These are phyloP conservation scores for Wickerhamiella azymoides DNA, from an alignment of 805 yeast species.

Conservation along the genomic window DNA sequence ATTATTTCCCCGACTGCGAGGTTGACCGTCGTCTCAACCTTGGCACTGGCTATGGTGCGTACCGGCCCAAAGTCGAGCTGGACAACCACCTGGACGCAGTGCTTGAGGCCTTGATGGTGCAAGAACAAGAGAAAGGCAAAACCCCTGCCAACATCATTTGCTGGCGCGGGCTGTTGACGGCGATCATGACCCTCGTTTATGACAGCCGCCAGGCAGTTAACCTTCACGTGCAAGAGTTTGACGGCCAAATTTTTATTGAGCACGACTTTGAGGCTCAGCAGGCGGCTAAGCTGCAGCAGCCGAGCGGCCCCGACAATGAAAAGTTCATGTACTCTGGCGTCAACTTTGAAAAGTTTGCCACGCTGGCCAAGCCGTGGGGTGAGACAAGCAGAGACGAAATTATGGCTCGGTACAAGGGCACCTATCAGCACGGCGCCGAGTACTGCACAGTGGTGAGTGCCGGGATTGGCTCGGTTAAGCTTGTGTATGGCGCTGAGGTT, in stretches of 20 bases:
- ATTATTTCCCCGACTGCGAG: constrained; percentile 63
- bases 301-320: constrained; percentile 12
- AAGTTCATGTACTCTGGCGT: constrained; percentile 37
- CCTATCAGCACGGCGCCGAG: constrained; percentile 62
- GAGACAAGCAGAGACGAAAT: constrained; percentile 49
- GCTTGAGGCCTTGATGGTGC: constrained; percentile 37
- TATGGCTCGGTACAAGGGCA: constrained; percentile 46
- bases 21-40: constrained; percentile 48
- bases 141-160: constrained; percentile 56
- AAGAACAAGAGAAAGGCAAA: constrained; percentile 37
- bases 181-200: constrained; percentile 55
- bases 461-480: constrained; percentile 59
- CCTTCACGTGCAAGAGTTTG: constrained; percentile 53
- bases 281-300: constrained; percentile 12
- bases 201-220: constrained; percentile 41
- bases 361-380: constrained; percentile 72
- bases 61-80: constrained; percentile 30
- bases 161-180: constrained; percentile 74
- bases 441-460: constrained; percentile 70
- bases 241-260: constrained; percentile 35
- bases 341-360: constrained; percentile 71
- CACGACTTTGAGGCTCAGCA: constrained; percentile 22
- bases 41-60: constrained; percentile 47
- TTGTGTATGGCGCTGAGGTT: constrained; percentile 77
- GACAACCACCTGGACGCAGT: constrained; percentile 43